These are phyloP conservation scores for Fremontodendron californicum DNA, from an alignment of 345 rosid genomes.

Conservation along the genomic window DNA sequence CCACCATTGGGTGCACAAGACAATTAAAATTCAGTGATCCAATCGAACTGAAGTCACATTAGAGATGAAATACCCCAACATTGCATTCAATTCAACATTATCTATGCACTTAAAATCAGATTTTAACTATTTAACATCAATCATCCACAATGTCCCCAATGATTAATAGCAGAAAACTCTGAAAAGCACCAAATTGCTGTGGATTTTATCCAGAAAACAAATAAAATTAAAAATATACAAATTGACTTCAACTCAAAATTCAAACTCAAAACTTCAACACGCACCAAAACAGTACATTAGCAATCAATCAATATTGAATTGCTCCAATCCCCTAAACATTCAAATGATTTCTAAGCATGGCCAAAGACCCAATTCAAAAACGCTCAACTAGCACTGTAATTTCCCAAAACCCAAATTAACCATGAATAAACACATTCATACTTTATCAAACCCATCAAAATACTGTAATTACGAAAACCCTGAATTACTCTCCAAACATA, in stretches of 20 bases:
- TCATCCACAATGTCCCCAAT: not conserved
- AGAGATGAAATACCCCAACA: not conserved
- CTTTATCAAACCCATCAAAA: not conserved
- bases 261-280: not conserved
- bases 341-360: conserved; percentile 3
- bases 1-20: not conserved
- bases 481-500: not conserved
- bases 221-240: not conserved
- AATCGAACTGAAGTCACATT: not conserved
- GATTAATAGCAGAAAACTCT: conserved; percentile 4
- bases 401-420: not conserved
- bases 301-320: not conserved
- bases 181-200: not conserved
- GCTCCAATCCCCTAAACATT: conserved; percentile 2
- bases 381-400: not conserved
- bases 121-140: not conserved
- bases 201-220: not conserved
- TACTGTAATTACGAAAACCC: not conserved
- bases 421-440: not conserved
- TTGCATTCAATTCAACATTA: not conserved
- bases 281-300: not conserved
- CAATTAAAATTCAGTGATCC: not conserved
- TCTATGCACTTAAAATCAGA: not conserved
- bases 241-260: not conserved
- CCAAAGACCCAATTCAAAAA: not conserved